Conservation (phyloP, 2,329 filamentous ascomycete species). For the Aspergillus bombycis region DNA sequence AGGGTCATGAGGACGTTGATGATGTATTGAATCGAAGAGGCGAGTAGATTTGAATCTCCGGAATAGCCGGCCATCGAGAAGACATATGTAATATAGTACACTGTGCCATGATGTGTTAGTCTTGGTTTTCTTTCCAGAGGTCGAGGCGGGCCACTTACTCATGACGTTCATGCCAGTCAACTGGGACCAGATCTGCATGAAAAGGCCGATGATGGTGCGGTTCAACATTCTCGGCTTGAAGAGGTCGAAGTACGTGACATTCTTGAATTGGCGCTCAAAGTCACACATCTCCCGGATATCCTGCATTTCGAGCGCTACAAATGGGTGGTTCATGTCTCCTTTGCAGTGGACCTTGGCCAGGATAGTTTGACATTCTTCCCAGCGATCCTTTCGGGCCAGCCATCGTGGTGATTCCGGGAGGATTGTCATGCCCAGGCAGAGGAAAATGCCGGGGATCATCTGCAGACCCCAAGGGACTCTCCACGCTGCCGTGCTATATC, state of each 20-base stretch:
- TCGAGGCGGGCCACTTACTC: conserved; percentile 40
- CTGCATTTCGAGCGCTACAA: conserved; percentile 68
- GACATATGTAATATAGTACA: conserved; percentile 72
- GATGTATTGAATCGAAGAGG: conserved; percentile 72
- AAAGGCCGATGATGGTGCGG: conserved; percentile 70
- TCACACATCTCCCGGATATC: conserved; percentile 75
- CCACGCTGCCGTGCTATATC: conserved; percentile 56
- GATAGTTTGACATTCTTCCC: conserved; percentile 56
- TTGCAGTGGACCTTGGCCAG: conserved; percentile 64
- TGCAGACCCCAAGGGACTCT: conserved; percentile 68
- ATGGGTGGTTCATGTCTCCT: conserved; percentile 65
- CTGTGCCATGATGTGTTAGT: not conserved
- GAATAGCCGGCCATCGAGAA: conserved; percentile 72
- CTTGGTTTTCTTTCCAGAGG: not conserved
- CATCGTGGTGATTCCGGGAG: conserved; percentile 64
- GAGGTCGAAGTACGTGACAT: conserved; percentile 73
- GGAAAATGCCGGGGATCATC: conserved; percentile 62
- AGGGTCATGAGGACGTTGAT: conserved; percentile 82
- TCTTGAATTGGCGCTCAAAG: conserved; percentile 70
- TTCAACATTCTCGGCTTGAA: conserved; percentile 75
- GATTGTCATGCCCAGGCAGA: conserved; percentile 58
- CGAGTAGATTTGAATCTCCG: conserved; percentile 62
- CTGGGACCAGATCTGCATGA: conserved; percentile 76
- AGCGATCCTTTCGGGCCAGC: conserved; percentile 65
- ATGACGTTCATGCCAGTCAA: conserved; percentile 77